phyloP scores from a whole-genome alignment of 257 asterid species.

The Petrea volubilis region DNA sequence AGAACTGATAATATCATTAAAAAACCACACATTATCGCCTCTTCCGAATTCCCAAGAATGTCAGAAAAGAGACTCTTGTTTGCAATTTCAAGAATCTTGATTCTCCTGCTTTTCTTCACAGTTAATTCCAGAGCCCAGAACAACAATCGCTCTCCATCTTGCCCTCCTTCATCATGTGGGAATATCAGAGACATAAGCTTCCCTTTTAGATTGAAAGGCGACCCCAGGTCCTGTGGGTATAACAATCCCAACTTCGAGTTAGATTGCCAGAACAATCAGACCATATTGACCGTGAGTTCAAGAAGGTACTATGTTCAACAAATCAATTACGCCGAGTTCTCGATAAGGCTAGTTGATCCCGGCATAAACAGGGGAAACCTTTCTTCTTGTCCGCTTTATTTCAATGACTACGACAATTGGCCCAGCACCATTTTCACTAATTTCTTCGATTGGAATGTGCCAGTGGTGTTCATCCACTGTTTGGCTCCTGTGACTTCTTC shows the following conservation, averaged over 20 bases:
- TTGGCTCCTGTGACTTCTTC: slow-evolving; percentile 26
- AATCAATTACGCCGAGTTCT: slow-evolving; percentile 33
- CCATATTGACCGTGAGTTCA: slow-evolving; percentile 26
- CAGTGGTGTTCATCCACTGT: slow-evolving; percentile 36
- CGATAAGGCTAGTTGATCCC: slow-evolving; percentile 44
- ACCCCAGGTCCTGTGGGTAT: slow-evolving; percentile 40
- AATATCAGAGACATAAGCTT: slow-evolving; percentile 31
- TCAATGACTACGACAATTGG: slow-evolving; percentile 31
- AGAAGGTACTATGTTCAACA: slow-evolving; percentile 31
- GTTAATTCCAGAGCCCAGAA: slow-evolving; percentile 31
- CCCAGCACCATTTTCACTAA: slow-evolving; percentile 6
- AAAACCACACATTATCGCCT: neutral
- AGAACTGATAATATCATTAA: neutral
- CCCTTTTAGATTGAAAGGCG: slow-evolving; percentile 36
- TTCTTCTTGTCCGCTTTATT: slow-evolving; percentile 38
- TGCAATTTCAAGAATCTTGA: slow-evolving; percentile 22
- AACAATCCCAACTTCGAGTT: slow-evolving; percentile 32
- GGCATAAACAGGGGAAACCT: slow-evolving; percentile 29
- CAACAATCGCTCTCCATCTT: slow-evolving; percentile 24
- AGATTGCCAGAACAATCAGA: slow-evolving; percentile 40
- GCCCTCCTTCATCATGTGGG: slow-evolving; percentile 49
- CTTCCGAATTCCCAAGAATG: slow-evolving; percentile 14
- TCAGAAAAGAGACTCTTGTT: neutral
- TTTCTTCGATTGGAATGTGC: slow-evolving; percentile 12
- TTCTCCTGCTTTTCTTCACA: slow-evolving; percentile 25